A percentile compares a stretch with the other conserved stretches of the same genome.
These are phyloP conservation scores for Spiraea crenata DNA, from an alignment of 331 rosid species.

Conservation along the genomic window DNA sequence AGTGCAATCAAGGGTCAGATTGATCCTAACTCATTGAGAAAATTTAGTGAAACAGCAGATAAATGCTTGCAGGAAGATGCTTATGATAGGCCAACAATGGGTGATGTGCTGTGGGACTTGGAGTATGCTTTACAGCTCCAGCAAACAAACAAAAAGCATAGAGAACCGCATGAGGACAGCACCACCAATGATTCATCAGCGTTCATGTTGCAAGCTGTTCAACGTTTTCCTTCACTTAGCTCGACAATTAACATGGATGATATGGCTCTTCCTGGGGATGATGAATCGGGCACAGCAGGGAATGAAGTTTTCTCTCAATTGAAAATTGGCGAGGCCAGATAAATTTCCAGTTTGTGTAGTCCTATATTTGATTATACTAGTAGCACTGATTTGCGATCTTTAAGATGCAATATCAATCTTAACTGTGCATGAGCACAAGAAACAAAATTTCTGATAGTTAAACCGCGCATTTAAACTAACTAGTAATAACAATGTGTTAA, in stretches of 20 bases:
- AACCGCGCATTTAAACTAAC: too few species aligned
- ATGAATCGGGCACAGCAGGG: neutral
- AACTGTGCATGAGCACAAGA: too few species aligned
- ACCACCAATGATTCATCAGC: conserved; percentile 37
- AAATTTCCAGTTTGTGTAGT: neutral
- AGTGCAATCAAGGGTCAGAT: conserved; percentile 33
- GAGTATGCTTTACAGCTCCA: conserved; percentile 79
- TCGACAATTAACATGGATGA: neutral
- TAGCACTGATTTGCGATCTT: neutral
- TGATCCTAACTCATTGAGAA: conserved; percentile 45
- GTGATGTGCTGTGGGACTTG: conserved; percentile 57
- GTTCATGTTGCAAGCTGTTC: conserved; percentile 31
- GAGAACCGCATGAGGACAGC: conserved; percentile 58
- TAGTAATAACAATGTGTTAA: too few species aligned
- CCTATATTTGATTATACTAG: neutral
- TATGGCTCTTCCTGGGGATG: neutral
- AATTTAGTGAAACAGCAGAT: conserved; percentile 37
- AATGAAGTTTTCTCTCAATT: conserved; percentile 4
- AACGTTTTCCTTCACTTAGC: neutral
- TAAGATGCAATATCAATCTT: neutral
- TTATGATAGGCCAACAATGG: conserved; percentile 44
- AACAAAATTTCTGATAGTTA: too few species aligned
- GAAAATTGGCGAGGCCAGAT: conserved; percentile 8
- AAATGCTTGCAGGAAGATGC: conserved; percentile 47
- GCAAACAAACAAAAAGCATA: conserved; percentile 25